Evolutionary conservation across 768 basidiomycete genomes (phyloP), one percentile per base, ranked within the genome.

Genomic region (Lenzites betulinus): DNA sequence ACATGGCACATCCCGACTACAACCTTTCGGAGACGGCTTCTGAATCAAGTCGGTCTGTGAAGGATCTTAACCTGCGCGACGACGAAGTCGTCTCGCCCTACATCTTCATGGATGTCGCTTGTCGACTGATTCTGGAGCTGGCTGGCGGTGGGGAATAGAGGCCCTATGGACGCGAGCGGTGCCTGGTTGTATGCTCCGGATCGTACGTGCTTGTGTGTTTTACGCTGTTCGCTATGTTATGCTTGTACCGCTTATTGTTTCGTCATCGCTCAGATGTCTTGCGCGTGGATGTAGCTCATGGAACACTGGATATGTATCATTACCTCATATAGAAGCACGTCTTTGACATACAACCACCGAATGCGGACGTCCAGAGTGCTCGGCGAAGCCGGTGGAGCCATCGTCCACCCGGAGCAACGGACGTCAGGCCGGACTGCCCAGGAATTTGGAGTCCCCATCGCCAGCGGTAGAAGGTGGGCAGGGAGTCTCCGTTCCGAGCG

Each of bases 41-140:
- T 30, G 86, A 89, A 51, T 78, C 80, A 3, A 81, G 81, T 41
- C 78, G 82, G 36, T 86, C 84, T 44, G 68, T 84, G 64, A 85
- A 79, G 61, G 83, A 80, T 58, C 78, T 83, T 69, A 83, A 82
- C 28, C 64, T 74, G 66, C 62, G 70, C 20, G 78, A 88, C 54
- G 88, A 90, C 67, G 88, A 87, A 55, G 80, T 91, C 20, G 81
- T 90, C 25, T 87, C 86, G 53, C 97, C 97, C 12, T 98, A 93
- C 75, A 85, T 97, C 62, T 99, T 99, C 74, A 90, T 98, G 84
- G 96, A 99, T 73, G 87, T 95, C 30, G 93, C 97, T 6, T 97
- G 94, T 73, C 79, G 88, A 66, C 80, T 98, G 68, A 98, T 98
- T 67, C 82, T 97, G 49, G 95, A 98, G 78, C 81, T 98, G 65